Evolutionary conservation across 768 basidiomycete species (phyloP).

Genomic region (Rhizopogon rudus): DNA sequence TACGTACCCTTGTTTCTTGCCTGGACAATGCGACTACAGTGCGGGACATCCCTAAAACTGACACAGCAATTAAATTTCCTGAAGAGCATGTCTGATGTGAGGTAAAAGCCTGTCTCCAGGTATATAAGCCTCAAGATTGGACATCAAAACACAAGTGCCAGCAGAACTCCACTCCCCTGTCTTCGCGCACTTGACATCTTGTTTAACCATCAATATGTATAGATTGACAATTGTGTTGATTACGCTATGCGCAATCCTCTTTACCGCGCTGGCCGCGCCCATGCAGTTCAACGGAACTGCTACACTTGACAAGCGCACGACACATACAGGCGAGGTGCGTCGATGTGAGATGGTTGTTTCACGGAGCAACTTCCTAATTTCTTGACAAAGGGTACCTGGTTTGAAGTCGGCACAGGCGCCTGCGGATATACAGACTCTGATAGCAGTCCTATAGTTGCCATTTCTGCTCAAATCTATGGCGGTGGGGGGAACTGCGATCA

Average conservation of each 20-base stretch:
- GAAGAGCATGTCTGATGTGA: conserved; percentile 16
- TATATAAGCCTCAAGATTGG: conserved; percentile 21
- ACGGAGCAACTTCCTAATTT: background rate
- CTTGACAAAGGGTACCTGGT: conserved; percentile 59
- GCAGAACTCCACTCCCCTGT: background rate
- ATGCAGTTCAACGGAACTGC: conserved; percentile 21
- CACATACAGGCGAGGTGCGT: conserved; percentile 55
- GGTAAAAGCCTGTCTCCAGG: conserved; percentile 19
- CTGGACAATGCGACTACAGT: conserved; percentile 24
- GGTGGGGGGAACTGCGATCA: conserved; percentile 54
- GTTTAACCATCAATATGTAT: conserved; percentile 12
- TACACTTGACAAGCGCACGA: conserved; percentile 44
- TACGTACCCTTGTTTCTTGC: conserved; percentile 14
- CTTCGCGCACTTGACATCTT: background rate
- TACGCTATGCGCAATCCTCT: conserved; percentile 38
- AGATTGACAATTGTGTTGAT: conserved; percentile 22
- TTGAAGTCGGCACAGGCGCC: conserved; percentile 53
- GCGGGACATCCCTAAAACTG: conserved; percentile 17
- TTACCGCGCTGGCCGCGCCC: conserved; percentile 37
- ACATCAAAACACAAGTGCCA: background rate
- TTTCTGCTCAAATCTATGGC: conserved; percentile 50
- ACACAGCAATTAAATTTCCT: conserved; percentile 19
- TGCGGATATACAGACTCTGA: conserved; percentile 51
- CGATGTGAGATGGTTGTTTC: background rate
- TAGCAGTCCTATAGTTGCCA: conserved; percentile 56